Conservation (phyloP, 1,284 basidiomycete species). For the Pterulicium gracile region DNA sequence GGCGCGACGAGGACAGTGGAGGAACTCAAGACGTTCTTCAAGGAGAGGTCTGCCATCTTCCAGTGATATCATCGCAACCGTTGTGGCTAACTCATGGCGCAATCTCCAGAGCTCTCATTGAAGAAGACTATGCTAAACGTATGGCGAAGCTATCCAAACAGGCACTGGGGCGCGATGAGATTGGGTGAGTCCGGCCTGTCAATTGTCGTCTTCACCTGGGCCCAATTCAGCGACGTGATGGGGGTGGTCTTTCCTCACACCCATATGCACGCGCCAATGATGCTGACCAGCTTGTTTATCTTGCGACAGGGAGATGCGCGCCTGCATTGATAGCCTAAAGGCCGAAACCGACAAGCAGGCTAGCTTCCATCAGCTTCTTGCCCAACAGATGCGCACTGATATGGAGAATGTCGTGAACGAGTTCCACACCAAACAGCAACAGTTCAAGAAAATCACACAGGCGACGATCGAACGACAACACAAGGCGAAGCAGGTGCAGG, state of each 20-base stretch:
- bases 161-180: constrained; percentile 79
- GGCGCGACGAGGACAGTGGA: constrained; percentile 82
- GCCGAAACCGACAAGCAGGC: constrained; percentile 81
- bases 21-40: constrained; percentile 81
- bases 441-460: constrained; percentile 72
- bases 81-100: constrained; percentile 4
- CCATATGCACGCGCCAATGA: no score
- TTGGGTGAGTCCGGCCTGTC: constrained; percentile 63
- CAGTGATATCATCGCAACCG: constrained; percentile 13
- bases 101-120: constrained; percentile 59
- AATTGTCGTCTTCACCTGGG: constrained; percentile 5
- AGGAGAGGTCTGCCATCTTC: constrained; percentile 84
- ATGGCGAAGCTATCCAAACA: constrained; percentile 75
- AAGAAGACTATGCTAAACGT: constrained; percentile 92
- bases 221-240: no score
- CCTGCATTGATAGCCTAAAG: constrained; percentile 69
- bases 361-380: constrained; percentile 55
- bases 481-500: constrained; percentile 79
- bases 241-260: no score
- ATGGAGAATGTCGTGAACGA: constrained; percentile 62
- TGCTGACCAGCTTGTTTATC: no score
- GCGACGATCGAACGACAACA: constrained; percentile 76
- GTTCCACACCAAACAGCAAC: constrained; percentile 57
- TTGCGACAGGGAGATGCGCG: constrained; percentile 63
- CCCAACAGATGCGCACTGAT: constrained; percentile 67